Conservation (phyloP, 352 stramenopile species). For the Phytophthora cryptogea region DNA sequence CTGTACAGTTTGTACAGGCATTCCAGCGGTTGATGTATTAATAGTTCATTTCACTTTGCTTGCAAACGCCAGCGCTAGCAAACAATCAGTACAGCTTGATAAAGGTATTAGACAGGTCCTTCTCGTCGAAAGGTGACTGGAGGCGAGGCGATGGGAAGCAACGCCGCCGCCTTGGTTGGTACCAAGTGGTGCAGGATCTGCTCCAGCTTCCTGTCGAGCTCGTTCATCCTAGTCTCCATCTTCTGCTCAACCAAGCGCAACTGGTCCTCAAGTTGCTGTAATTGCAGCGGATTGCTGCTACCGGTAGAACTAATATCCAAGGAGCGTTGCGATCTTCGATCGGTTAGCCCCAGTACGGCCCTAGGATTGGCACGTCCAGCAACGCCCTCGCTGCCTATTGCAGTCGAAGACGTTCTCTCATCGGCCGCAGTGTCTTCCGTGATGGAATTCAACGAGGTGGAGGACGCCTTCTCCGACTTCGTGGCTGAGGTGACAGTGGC, state of each 20-base stretch:
- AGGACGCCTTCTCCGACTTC: background rate
- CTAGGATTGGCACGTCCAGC: background rate
- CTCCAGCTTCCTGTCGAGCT: constrained; percentile 38
- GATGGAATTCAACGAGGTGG: constrained; percentile 7
- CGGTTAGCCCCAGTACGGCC: constrained; percentile 5
- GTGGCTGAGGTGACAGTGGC: background rate
- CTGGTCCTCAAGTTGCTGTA: constrained; percentile 32
- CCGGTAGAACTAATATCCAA: background rate
- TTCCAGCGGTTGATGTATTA: too few species aligned
- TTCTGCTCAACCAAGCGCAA: constrained; percentile 34
- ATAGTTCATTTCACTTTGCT: constrained; percentile 2
- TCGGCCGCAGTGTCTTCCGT: constrained; percentile 19
- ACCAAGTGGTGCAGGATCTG: constrained; percentile 33
- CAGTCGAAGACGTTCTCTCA: constrained; percentile 2
- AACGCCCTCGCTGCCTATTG: background rate
- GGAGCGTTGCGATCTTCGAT: constrained; percentile 22
- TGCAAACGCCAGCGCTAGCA: too few species aligned
- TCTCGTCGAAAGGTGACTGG: constrained; percentile 15
- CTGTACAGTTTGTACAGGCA: too few species aligned
- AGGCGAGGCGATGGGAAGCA: constrained; percentile 10
- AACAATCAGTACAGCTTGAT: too few species aligned
- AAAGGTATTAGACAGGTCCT: constrained; percentile 5
- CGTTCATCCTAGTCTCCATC: constrained; percentile 32
- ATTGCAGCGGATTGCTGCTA: constrained; percentile 5
- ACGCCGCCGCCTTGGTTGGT: background rate